Evolutionary conservation across 345 rosid genomes (phyloP).

Genomic region (Euphorbia tirucalli): DNA sequence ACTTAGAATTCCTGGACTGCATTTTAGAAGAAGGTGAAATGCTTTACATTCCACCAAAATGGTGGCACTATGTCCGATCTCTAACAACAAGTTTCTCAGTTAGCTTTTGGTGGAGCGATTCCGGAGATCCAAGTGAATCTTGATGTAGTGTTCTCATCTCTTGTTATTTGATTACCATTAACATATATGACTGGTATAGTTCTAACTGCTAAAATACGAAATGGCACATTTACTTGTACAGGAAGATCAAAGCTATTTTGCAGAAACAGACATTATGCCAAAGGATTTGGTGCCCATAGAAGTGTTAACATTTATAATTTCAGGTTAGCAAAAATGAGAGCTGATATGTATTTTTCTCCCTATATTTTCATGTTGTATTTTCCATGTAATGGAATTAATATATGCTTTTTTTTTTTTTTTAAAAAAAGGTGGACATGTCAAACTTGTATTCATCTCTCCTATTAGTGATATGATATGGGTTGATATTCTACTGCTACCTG

Average conservation of each 20-base stretch:
- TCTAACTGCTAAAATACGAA: not conserved
- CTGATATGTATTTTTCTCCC: too few relatives aligned
- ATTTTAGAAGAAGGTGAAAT: slow-evolving; percentile 90
- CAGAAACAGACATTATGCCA: not conserved
- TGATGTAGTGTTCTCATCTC: not conserved
- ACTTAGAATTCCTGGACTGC: slow-evolving; percentile 81
- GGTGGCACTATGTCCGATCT: slow-evolving; percentile 98
- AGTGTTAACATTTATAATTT: too few relatives aligned
- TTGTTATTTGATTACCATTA: not conserved
- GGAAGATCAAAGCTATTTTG: not conserved
- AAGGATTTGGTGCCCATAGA: too few relatives aligned
- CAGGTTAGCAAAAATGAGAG: not conserved
- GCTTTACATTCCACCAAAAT: slow-evolving; percentile 96
- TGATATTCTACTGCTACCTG: too few relatives aligned
- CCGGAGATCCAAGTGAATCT: slow-evolving; percentile 20
- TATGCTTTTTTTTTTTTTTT: too few relatives aligned
- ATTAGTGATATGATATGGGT: not conserved
- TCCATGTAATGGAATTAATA: too few relatives aligned
- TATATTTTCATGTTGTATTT: too few relatives aligned
- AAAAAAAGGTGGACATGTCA: not conserved
- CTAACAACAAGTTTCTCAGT: slow-evolving; percentile 80
- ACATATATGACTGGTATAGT: not conserved
- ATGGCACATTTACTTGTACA: not conserved
- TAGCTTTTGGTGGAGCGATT: slow-evolving; percentile 90
- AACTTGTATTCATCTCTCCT: not conserved